phyloP scores from a whole-genome alignment of 2,329 filamentous ascomycete species.

The Xylaria sp. region DNA sequence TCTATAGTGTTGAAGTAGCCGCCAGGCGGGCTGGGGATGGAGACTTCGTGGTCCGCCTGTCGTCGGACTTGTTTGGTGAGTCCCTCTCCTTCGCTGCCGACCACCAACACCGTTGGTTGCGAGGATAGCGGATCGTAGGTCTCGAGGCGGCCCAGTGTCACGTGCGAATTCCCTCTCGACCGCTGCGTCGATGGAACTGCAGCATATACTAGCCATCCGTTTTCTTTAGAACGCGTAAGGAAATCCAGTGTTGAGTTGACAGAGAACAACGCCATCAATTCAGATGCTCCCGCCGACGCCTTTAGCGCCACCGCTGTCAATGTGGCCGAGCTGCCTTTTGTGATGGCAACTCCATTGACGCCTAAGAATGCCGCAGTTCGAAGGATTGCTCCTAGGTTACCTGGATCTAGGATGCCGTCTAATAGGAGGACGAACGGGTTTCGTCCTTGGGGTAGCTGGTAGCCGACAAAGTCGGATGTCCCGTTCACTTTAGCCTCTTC shows the following conservation, averaged over 20 bases:
- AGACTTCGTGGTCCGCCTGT: conserved; percentile 72
- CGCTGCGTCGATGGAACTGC: conserved; percentile 66
- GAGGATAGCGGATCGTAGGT: conserved; percentile 63
- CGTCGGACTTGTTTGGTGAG: conserved; percentile 72
- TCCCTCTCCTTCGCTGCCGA: conserved; percentile 85
- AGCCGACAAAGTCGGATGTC: conserved; percentile 61
- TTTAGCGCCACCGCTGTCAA: conserved; percentile 84
- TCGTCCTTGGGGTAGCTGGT: conserved; percentile 54
- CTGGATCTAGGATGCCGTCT: conserved; percentile 83
- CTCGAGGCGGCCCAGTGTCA: conserved; percentile 63
- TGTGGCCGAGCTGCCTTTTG: conserved; percentile 76
- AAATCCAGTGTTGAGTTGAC: conserved; percentile 76
- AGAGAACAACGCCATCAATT: conserved; percentile 79
- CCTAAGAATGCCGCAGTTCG: conserved; percentile 93
- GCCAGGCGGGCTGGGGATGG: conserved; percentile 69
- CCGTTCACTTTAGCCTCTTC: conserved; percentile 84
- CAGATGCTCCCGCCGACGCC: conserved; percentile 86
- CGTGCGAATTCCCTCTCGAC: conserved; percentile 54
- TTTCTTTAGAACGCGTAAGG: conserved; percentile 71
- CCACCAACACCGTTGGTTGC: conserved; percentile 79
- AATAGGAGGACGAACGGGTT: conserved; percentile 79
- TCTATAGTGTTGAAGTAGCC: conserved; percentile 71
- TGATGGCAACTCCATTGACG: conserved; percentile 82
- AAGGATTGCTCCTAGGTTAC: conserved; percentile 90
- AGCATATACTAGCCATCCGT: conserved; percentile 87